These are phyloP conservation scores for Sporothrix protearum DNA, from an alignment of 2,329 filamentous ascomycete genomes.

Conservation along the genomic window DNA sequence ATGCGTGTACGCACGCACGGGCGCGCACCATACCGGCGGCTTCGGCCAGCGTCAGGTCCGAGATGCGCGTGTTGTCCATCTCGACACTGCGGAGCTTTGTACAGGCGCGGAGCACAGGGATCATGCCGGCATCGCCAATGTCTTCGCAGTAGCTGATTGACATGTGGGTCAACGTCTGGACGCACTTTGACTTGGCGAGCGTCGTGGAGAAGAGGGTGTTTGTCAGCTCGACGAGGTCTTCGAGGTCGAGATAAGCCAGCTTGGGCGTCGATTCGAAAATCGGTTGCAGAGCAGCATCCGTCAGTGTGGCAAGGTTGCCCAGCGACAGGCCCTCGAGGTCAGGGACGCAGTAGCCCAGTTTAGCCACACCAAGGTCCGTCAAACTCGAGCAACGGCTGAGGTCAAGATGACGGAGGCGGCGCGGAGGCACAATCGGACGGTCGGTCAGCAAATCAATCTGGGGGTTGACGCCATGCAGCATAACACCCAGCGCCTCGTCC, in stretches of 20 bases:
- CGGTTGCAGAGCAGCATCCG: slow-evolving; percentile 66
- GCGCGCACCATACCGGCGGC: slow-evolving; percentile 73
- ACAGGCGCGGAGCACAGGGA: slow-evolving; percentile 76
- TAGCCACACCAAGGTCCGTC: slow-evolving; percentile 67
- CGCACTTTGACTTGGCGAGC: slow-evolving; percentile 75
- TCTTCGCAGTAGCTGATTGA: slow-evolving; percentile 88
- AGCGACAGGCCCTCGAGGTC: slow-evolving; percentile 79
- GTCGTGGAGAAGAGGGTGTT: slow-evolving; percentile 66
- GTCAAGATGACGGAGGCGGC: slow-evolving; percentile 79
- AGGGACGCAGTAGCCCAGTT: slow-evolving; percentile 71
- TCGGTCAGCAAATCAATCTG: slow-evolving; percentile 79
- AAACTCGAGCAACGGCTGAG: slow-evolving; percentile 73
- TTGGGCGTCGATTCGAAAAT: slow-evolving; percentile 71
- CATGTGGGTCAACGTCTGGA: slow-evolving; percentile 68
- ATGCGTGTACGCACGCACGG: slow-evolving; percentile 50
- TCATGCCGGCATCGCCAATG: slow-evolving; percentile 76
- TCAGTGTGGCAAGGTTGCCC: slow-evolving; percentile 70
- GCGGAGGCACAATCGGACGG: slow-evolving; percentile 68
- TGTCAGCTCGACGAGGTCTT: slow-evolving; percentile 75
- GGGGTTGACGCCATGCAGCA: slow-evolving; percentile 72
- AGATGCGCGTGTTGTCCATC: slow-evolving; percentile 90
- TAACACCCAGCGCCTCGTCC: slow-evolving; percentile 67
- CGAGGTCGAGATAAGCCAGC: slow-evolving; percentile 83
- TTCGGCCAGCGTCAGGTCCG: slow-evolving; percentile 80
- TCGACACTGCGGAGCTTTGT: slow-evolving; percentile 66